Conservation (phyloP, 2,329 filamentous ascomycete genomes). For the Phyllosticta paracitricarpa region DNA sequence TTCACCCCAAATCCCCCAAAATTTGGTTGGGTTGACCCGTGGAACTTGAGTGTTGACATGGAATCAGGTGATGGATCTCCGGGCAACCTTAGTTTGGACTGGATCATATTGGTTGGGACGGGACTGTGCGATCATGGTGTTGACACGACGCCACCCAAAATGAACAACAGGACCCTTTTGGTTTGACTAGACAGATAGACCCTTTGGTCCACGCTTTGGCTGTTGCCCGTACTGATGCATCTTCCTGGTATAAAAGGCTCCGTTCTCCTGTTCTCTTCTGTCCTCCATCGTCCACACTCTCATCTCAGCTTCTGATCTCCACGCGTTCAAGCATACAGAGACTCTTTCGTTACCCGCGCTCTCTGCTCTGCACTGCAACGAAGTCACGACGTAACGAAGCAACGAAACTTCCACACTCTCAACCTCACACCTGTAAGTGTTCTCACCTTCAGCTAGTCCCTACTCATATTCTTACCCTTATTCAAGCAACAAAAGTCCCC, state of each 20-base stretch:
- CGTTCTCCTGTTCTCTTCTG: neutral
- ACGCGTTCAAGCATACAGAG: neutral
- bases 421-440: neutral
- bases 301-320: no score
- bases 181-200: neutral
- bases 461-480: neutral
- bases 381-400: no score
- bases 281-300: neutral
- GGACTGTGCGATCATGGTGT: no score
- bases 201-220: neutral
- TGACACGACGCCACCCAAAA: no score
- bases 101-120: no score
- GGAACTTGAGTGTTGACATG: neutral
- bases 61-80: neutral
- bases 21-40: no score
- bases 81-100: no score
- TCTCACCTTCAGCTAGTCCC: neutral
- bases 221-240: no score
- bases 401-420: neutral
- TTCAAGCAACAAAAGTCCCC: neutral
- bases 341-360: neutral
- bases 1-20: no score
- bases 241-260: neutral
- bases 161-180: no score
- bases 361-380: no score